Conservation (phyloP, 768 basidiomycete species). For the Saitozyma sp. region DNA sequence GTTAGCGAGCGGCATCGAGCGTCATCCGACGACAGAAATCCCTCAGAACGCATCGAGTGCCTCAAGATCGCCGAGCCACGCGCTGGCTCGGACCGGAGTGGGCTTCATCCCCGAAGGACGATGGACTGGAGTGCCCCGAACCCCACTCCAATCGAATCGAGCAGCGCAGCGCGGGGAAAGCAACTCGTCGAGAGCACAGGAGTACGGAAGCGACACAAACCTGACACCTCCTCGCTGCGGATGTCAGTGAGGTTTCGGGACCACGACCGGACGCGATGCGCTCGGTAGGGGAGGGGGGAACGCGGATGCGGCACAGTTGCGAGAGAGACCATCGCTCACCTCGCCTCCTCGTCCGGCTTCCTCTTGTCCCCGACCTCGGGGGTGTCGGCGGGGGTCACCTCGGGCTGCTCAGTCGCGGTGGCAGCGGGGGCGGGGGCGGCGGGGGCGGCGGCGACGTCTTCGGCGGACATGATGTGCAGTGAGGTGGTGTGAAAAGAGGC, state of each 20-base stretch:
- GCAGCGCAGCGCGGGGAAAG: no score
- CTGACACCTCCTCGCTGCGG: no score
- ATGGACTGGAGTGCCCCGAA: no score
- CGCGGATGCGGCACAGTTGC: no score
- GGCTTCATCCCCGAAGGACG: background rate
- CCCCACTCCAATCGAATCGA: no score
- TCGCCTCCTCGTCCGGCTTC: slow-evolving; percentile 23
- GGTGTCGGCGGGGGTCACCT: background rate
- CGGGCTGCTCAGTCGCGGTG: background rate
- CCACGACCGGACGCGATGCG: background rate
- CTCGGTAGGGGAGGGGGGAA: background rate
- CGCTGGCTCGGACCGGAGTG: background rate
- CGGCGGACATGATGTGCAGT: slow-evolving; percentile 16
- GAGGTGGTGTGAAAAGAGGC: no score
- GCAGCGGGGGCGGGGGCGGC: background rate
- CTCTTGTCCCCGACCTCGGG: slow-evolving; percentile 37
- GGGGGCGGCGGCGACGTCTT: slow-evolving; percentile 9
- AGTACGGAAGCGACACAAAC: no score
- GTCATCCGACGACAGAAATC: background rate
- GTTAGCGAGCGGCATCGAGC: background rate
- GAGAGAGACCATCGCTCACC: no score
- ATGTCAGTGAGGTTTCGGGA: slow-evolving; percentile 4
- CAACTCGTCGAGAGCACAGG: no score
- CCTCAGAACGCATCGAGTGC: background rate
- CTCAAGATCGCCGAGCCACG: background rate